Evolutionary conservation across 2,329 filamentous ascomycete species (phyloP).

Genomic region (Rhynchosporium secalis): DNA sequence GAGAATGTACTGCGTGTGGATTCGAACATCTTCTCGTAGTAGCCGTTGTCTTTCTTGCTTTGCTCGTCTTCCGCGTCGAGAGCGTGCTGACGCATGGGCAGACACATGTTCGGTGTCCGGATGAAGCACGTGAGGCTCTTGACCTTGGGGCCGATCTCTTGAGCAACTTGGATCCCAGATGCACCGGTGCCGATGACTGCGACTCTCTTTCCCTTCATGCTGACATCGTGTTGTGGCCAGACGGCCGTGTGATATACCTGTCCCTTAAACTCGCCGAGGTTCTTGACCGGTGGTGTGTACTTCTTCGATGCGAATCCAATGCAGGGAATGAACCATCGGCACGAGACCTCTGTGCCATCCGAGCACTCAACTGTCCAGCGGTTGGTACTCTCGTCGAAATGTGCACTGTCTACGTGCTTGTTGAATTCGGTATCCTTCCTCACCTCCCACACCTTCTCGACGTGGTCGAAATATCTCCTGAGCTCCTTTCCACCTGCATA

Average conservation of each 20-base stretch:
- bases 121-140: conserved; percentile 51
- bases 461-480: conserved; percentile 58
- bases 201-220: conserved; percentile 52
- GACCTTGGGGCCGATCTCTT: conserved; percentile 42
- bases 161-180: conserved; percentile 33
- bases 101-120: conserved; percentile 56
- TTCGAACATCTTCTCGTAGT: conserved; percentile 46
- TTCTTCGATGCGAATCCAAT: conserved; percentile 35
- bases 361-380: conserved; percentile 46
- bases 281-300: conserved; percentile 31
- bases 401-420: conserved; percentile 43
- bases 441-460: conserved; percentile 54
- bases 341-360: conserved; percentile 37
- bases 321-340: conserved; percentile 32
- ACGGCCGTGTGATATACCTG: conserved; percentile 32
- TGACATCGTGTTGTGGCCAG: conserved; percentile 42
- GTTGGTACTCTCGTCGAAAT: conserved; percentile 41
- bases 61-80: conserved; percentile 45
- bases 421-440: conserved; percentile 47
- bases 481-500: conserved; percentile 55
- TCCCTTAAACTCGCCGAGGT: conserved; percentile 34
- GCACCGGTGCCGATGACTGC: conserved; percentile 53
- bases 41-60: conserved; percentile 44
- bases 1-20: conserved; percentile 48
- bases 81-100: conserved; percentile 56